Percentiles rank a stretch among this genome's conserved stretches.
phyloP scores from a whole-genome alignment of 2,329 filamentous ascomycete species.

The Thermothelomyces thermophilus region DNA sequence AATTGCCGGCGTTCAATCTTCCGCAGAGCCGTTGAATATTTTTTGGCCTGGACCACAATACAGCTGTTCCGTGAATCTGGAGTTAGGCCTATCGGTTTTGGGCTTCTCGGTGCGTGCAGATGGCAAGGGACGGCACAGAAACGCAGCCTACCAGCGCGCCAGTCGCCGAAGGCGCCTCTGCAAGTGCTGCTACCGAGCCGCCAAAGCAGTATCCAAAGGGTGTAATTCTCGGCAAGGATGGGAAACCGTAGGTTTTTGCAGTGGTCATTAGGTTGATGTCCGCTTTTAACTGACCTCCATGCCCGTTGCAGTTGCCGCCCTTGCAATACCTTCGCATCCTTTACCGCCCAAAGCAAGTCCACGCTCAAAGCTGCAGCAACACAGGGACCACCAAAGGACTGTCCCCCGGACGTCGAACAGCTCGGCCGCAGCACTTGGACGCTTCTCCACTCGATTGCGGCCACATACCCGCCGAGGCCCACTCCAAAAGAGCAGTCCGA shows the following conservation, averaged over 20 bases:
- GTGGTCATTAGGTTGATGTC: neutral
- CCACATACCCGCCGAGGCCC: conserved; percentile 70
- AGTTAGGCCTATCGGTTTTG: neutral
- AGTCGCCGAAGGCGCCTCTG: conserved; percentile 16
- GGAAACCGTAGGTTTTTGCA: conserved; percentile 65
- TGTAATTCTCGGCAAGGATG: conserved; percentile 69
- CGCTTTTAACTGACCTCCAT: neutral
- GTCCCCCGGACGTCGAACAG: conserved; percentile 81
- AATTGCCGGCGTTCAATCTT: neutral
- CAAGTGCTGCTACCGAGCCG: conserved; percentile 27
- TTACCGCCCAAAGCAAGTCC: conserved; percentile 48
- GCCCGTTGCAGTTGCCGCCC: conserved; percentile 55
- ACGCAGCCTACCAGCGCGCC: conserved; percentile 18
- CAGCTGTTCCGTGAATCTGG: neutral
- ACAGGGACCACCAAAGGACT: conserved; percentile 49
- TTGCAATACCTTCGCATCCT: conserved; percentile 62
- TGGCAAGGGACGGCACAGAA: conserved; percentile 35
- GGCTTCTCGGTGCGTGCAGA: conserved; percentile 20
- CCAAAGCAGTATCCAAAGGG: conserved; percentile 60
- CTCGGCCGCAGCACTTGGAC: conserved; percentile 91
- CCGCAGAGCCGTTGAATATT: neutral
- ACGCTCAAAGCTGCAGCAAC: conserved; percentile 35
- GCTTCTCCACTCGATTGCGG: conserved; percentile 84
- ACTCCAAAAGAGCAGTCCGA: conserved; percentile 64
- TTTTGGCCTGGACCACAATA: neutral